Evolutionary conservation across 306 rosid genomes (phyloP).

Genomic region (Cotoneaster glaucophyllus): DNA sequence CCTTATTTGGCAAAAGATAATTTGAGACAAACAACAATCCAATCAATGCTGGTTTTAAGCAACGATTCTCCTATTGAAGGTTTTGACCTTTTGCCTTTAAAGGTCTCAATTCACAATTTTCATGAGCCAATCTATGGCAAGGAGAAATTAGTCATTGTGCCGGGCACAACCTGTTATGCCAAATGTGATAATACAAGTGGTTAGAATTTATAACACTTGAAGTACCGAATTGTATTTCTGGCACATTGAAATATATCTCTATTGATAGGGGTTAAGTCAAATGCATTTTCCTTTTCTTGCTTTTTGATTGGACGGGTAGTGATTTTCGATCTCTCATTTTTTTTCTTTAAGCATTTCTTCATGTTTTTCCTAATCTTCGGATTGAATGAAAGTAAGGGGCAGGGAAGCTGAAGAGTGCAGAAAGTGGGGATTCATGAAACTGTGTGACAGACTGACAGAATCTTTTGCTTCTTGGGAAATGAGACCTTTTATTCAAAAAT

Average conservation of each 20-base stretch:
- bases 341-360: no score
- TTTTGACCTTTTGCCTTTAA: conserved; percentile 3
- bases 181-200: fast-evolving
- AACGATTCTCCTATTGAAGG: not conserved
- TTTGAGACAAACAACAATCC: no score
- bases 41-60: not conserved
- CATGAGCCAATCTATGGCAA: not conserved
- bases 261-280: not conserved
- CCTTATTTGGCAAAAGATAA: no score
- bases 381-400: no score
- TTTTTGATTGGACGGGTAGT: conserved; percentile 29
- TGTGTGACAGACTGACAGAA: conserved; percentile 21
- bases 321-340: not conserved
- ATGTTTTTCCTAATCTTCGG: no score
- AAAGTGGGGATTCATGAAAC: conserved; percentile 59
- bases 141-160: no score
- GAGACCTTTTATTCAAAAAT: conserved; percentile 36
- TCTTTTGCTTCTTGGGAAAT: conserved; percentile 24
- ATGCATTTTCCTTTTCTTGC: conserved; percentile 22
- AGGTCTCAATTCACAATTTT: conserved; percentile 1
- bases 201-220: no score
- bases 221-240: no score
- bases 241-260: not conserved
- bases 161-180: no score
- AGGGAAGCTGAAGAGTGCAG: no score